A percentile compares a stretch with the other conserved stretches of the same genome.
phyloP scores from a whole-genome alignment of 108 stramenopile genomes.

The Ochromonas danica region DNA sequence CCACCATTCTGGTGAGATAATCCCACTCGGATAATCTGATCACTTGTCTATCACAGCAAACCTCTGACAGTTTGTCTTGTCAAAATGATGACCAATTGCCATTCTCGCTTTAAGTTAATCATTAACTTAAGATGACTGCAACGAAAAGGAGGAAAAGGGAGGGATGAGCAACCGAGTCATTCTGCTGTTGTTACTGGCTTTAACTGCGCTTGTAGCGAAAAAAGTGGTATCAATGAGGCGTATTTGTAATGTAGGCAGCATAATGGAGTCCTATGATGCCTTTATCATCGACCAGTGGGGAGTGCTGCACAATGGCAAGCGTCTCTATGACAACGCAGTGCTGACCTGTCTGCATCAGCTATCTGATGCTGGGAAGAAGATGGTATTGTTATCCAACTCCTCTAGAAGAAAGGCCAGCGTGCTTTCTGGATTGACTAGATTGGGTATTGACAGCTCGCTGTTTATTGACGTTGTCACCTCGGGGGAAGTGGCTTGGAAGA shows the following conservation, averaged over 20 bases:
- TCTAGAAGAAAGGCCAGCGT: conserved; percentile 67
- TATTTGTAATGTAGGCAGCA: neutral
- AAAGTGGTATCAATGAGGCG: too few relatives aligned
- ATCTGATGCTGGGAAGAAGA: conserved; percentile 57
- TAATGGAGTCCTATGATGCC: conserved; percentile 64
- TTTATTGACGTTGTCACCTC: conserved; percentile 74
- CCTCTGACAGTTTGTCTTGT: too few relatives aligned
- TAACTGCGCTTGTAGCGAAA: too few relatives aligned
- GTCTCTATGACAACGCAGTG: conserved; percentile 73
- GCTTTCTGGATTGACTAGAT: conserved; percentile 58
- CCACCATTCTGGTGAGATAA: too few relatives aligned
- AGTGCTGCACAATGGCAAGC: conserved; percentile 79
- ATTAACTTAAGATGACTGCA: too few relatives aligned
- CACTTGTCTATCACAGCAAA: too few relatives aligned
- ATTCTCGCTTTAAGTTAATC: too few relatives aligned
- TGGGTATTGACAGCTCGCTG: conserved; percentile 65
- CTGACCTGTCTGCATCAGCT: conserved; percentile 62
- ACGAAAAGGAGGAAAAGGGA: too few relatives aligned
- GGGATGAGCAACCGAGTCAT: too few relatives aligned
- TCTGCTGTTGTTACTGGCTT: too few relatives aligned
- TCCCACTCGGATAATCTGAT: too few relatives aligned
- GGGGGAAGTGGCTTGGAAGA: conserved; percentile 64
- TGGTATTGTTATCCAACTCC: conserved; percentile 80
- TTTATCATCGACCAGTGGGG: conserved; percentile 89
- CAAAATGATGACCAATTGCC: too few relatives aligned